Base-by-base conservation (phyloP, 1,139 yeast species). In the Hanseniaspora sp. region DNA sequence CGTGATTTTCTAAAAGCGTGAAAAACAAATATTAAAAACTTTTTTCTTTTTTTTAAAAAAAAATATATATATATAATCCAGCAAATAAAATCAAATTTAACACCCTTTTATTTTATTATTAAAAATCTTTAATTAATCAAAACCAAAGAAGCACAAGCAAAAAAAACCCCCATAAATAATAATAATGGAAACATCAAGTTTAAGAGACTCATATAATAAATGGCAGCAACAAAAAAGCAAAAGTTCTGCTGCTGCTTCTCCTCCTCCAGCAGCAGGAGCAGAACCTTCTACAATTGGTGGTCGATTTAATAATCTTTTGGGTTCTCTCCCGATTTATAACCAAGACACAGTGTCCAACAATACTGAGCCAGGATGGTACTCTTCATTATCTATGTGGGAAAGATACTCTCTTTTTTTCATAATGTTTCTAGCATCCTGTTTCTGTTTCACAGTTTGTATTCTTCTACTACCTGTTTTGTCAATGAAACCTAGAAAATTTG, bases 391-490 rank as follows among this genome's bases (percentile, higher is more conserved):
- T 7, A 72, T 95, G 57, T 78, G 92, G 64, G 98, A 92, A 64
- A 73, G 95, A 57, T 70, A 90, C 54, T 68, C 87, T 28, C 83
- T 94, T 5, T 92, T 92, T 64, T 76, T 80, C 12, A 79, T 85
- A 58, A 86, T 95, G 62, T 72, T 92, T 15, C 74, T 78, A 0
- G 95, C 94, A 0, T 79, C 96, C 0, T 70, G 77, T 17, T 80
- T 85, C 5, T 88, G 96, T 63, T 92, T 92, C 69, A 77, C 82
- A 7, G 71, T 90, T 44, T 86, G 96, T 60, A 79, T 92, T 63
- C 80, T 87, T 56, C 70, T 90, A 62, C 82, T 92, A 67, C 97
- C 98, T 0, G 90, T 92, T 15, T 73, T 92, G 59, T 94, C 96
- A 4, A 71, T 90, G 55, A 82, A 86, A 62, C 98, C 98, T 15